Conservation (phyloP, 768 basidiomycete species). For the Dacryopinax spathularia region DNA sequence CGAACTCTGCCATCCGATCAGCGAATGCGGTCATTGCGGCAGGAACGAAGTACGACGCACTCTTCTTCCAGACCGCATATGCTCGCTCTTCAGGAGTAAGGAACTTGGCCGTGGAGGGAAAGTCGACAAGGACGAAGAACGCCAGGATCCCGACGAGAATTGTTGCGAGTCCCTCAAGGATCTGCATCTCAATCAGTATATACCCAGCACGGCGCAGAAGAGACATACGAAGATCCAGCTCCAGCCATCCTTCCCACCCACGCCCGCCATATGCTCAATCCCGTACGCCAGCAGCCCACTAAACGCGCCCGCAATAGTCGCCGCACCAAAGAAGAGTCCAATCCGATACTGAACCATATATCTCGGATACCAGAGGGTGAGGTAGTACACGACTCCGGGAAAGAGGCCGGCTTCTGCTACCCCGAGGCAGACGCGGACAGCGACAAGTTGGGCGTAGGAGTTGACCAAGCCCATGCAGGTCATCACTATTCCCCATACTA, state of each 20-base stretch:
- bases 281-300: slow-evolving; percentile 45
- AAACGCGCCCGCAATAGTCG: slow-evolving; percentile 45
- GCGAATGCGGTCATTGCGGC: background rate
- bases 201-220: background rate
- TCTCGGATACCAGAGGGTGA: slow-evolving; percentile 57
- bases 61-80: slow-evolving; percentile 42
- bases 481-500: slow-evolving; percentile 53
- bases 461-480: slow-evolving; percentile 54
- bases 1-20: slow-evolving; percentile 30
- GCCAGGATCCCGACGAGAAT: slow-evolving; percentile 41
- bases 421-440: slow-evolving; percentile 43
- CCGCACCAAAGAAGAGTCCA: slow-evolving; percentile 51
- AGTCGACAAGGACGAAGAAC: slow-evolving; percentile 34
- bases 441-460: slow-evolving; percentile 48
- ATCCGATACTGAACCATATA: slow-evolving; percentile 46
- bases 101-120: slow-evolving; percentile 43
- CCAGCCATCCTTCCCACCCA: slow-evolving; percentile 39
- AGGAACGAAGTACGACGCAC: slow-evolving; percentile 22
- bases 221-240: slow-evolving; percentile 50
- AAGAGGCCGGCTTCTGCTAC: slow-evolving; percentile 57
- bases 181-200: slow-evolving; percentile 23
- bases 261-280: slow-evolving; percentile 39
- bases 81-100: slow-evolving; percentile 46
- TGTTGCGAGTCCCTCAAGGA: slow-evolving; percentile 51
- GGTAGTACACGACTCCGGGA: slow-evolving; percentile 58